Evolutionary conservation across 179 eudicot species (phyloP).

Genomic region (Camellia oleifera): DNA sequence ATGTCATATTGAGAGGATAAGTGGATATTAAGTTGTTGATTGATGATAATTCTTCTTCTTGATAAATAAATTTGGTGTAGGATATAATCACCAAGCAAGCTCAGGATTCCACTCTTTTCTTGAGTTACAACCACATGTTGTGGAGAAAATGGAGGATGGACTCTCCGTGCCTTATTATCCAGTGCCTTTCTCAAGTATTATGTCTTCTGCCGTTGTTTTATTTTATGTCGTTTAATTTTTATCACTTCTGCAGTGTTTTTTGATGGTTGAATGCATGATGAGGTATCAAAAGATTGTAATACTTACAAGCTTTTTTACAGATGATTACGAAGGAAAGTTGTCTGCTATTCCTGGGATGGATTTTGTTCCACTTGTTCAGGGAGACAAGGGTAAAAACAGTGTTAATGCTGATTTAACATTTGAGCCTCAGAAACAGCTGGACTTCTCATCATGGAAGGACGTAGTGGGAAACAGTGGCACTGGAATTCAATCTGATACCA

Average conservation of each 20-base stretch:
- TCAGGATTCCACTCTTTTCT: constrained; percentile 37
- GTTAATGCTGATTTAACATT: constrained; percentile 26
- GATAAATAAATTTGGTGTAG: constrained; percentile 28
- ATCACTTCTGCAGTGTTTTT: background rate
- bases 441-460: constrained; percentile 36
- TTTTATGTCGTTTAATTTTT: background rate
- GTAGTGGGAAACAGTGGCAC: constrained; percentile 31
- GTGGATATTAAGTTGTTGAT: background rate
- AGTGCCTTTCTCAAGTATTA: constrained; percentile 38
- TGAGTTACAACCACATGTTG: constrained; percentile 31
- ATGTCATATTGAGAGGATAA: background rate
- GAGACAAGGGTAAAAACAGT: constrained; percentile 18
- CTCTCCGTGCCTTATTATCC: constrained; percentile 37
- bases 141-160: constrained; percentile 32
- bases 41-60: background rate
- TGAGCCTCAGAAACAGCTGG: constrained; percentile 32
- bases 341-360: constrained; percentile 31
- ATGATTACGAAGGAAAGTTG: constrained; percentile 38
- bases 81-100: constrained; percentile 40
- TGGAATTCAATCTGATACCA: constrained; percentile 31
- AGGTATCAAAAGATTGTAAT: constrained; percentile 2
- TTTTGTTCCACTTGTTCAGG: constrained; percentile 29
- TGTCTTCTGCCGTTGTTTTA: constrained; percentile 8
- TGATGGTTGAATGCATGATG: background rate
- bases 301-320: constrained; percentile 25